Evolutionary conservation across 2,329 filamentous ascomycete genomes (phyloP), one percentile per base, ranked within the genome.

Genomic region (Epichloe hybrida): DNA sequence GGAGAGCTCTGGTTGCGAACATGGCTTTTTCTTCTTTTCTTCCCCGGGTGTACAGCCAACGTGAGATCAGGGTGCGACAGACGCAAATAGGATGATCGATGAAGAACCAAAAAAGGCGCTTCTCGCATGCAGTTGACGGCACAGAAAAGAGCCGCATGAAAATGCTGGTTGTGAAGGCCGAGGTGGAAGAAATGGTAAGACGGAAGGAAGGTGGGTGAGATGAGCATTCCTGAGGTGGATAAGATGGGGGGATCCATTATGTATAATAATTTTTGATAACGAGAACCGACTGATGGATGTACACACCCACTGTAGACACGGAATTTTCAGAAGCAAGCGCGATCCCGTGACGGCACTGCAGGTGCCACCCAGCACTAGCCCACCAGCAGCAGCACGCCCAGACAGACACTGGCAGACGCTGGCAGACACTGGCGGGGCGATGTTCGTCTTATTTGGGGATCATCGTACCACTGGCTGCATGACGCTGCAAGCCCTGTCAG

Each of bases 1-100:
- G 77, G 50, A 82, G 72, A 55, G 68, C 69, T 62, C 71, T 70
- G 52, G 79, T 79, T 46, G 74, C 68, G 56, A 76, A 73, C 79
- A 83, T 82, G 57, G 13, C 36, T 39, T 37, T 17, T 17, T 44
- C 34, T 8, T 27, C 6, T 27, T 8, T 7, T 23, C 21, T 23
- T 38, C 31, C 7, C 7, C 21, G 21, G 34, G 13, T 38, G 13
- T 9, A 6, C 12, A 47, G 36, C 12, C 17, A 8, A 8, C 17
- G 15, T 9, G 35, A 17, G 7, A 27, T 38, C 36, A n/a, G 15
- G 36, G 13, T 38, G 12, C 36, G 15, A 38, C 36, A 38, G 15
- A n/a, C 36, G 27, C 27, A 31, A 31, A 31, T 31, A 31, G 8
- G 3, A 31, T 31, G 27, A 31, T 31, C 9, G 27, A 31, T 31